Percentiles rank a stretch among this genome's conserved stretches.
Conservation (phyloP, 2,329 filamentous ascomycete genomes). For the Aspergillus thermomutatus region DNA sequence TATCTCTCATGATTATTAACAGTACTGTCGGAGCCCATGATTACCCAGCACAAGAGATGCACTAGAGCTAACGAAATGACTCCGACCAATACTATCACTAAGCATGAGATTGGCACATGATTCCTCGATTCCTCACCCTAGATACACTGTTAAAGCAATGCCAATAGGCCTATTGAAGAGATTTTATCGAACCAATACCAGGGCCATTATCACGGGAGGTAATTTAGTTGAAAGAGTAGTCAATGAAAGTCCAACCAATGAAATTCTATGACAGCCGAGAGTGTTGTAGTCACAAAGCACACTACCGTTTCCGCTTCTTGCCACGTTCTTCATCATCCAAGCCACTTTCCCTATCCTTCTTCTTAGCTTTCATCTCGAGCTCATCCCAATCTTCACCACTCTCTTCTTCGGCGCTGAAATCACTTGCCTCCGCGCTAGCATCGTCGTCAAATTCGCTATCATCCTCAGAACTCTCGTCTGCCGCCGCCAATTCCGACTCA, state of each 20-base stretch:
- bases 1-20: neutral
- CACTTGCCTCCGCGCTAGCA: conserved; percentile 71
- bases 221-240: neutral
- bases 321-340: conserved; percentile 56
- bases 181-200: neutral
- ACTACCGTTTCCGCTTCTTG: conserved; percentile 71
- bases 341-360: conserved; percentile 57
- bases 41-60: too few relatives aligned
- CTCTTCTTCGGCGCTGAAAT: conserved; percentile 61
- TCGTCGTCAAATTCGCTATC: conserved; percentile 94
- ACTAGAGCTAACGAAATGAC: neutral
- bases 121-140: neutral
- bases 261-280: neutral
- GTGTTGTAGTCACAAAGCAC: neutral
- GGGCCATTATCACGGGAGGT: neutral
- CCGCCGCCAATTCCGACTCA: conserved; percentile 71
- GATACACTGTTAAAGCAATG: neutral
- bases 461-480: conserved; percentile 78
- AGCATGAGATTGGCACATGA: neutral
- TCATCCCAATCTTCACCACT: conserved; percentile 94
- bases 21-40: too few relatives aligned
- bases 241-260: neutral
- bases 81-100: too few relatives aligned
- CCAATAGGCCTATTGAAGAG: neutral
- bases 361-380: conserved; percentile 77